A percentile compares a stretch with the other conserved stretches of the same genome.
phyloP scores from a whole-genome alignment of 2,329 filamentous ascomycete species.

The Aspergillus pseudonomiae region DNA sequence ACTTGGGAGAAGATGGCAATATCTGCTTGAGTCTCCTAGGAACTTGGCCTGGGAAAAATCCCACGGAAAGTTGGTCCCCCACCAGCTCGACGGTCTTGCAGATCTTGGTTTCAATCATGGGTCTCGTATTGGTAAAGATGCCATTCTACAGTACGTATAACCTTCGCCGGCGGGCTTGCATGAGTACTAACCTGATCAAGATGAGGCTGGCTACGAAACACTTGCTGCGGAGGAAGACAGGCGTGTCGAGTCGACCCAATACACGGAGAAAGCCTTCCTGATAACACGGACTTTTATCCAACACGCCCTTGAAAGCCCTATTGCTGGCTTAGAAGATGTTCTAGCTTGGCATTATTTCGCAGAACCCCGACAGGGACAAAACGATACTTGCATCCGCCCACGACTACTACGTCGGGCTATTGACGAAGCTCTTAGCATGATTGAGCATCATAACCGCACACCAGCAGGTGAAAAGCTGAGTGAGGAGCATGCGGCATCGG shows the following conservation, averaged over 20 bases:
- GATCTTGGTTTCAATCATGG: conserved; percentile 59
- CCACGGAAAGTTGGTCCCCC: conserved; percentile 58
- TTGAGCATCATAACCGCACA: conserved; percentile 30
- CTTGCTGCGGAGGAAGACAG: conserved; percentile 52
- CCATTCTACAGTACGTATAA: conserved; percentile 61
- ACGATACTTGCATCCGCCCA: conserved; percentile 16
- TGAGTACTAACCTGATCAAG: conserved; percentile 27
- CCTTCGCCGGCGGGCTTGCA: not conserved
- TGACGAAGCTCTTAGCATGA: conserved; percentile 28
- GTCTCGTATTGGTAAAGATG: conserved; percentile 60
- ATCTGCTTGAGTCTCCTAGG: conserved; percentile 63
- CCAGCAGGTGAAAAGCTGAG: conserved; percentile 19
- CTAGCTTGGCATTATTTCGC: conserved; percentile 56
- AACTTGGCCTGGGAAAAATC: conserved; percentile 60
- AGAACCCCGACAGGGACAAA: conserved; percentile 3
- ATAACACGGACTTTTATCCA: conserved; percentile 56
- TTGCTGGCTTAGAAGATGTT: conserved; percentile 55
- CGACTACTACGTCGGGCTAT: conserved; percentile 29
- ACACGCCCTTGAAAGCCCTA: conserved; percentile 45
- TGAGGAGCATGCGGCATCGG: conserved; percentile 22
- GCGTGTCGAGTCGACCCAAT: conserved; percentile 50
- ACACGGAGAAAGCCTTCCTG: conserved; percentile 59
- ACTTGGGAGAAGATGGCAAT: conserved; percentile 65
- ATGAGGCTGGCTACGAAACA: conserved; percentile 64
- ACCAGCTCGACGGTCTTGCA: conserved; percentile 59